Conservation (phyloP, 2,329 filamentous ascomycete species). For the Aspergillus ustus region DNA sequence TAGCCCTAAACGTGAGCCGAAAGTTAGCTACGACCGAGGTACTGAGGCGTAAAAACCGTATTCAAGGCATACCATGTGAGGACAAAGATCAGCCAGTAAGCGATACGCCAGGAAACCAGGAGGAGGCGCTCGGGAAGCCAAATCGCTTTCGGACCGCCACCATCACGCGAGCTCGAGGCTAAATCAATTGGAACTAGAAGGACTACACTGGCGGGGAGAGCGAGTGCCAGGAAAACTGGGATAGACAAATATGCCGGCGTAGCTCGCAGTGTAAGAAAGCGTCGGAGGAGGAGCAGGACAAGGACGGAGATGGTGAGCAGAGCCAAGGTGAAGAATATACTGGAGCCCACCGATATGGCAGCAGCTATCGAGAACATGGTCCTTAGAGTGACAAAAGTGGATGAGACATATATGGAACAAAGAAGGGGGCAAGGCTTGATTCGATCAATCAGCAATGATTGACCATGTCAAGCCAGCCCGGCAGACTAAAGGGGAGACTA, state of each 20-base stretch:
- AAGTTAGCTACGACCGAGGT: conserved; percentile 10
- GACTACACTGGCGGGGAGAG: conserved; percentile 87
- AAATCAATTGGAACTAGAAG: conserved; percentile 95
- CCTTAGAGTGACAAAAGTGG: conserved; percentile 23
- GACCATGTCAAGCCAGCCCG: conserved; percentile 19
- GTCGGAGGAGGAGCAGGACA: conserved; percentile 82
- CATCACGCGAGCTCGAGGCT: conserved; percentile 77
- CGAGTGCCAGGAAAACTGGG: conserved; percentile 94
- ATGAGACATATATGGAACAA: conserved; percentile 18
- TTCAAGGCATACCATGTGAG: conserved; percentile 75
- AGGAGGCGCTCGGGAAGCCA: conserved; percentile 82
- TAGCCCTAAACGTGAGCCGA: conserved; percentile 63
- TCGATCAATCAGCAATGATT: conserved; percentile 25
- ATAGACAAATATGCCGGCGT: conserved; percentile 89
- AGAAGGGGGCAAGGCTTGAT: conserved; percentile 16
- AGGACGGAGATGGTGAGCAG: conserved; percentile 74
- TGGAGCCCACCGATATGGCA: conserved; percentile 70
- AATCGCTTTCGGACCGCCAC: conserved; percentile 76
- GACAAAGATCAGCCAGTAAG: conserved; percentile 95
- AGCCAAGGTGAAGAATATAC: conserved; percentile 74
- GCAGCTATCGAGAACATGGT: conserved; percentile 41
- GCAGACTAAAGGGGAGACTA: conserved; percentile 20
- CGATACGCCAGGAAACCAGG: conserved; percentile 89
- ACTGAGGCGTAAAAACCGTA: conserved; percentile 1
- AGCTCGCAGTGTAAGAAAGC: conserved; percentile 86